Base-by-base conservation (phyloP, 495 filamentous ascomycete genomes). In the Xanthoparmelia taractica region DNA sequence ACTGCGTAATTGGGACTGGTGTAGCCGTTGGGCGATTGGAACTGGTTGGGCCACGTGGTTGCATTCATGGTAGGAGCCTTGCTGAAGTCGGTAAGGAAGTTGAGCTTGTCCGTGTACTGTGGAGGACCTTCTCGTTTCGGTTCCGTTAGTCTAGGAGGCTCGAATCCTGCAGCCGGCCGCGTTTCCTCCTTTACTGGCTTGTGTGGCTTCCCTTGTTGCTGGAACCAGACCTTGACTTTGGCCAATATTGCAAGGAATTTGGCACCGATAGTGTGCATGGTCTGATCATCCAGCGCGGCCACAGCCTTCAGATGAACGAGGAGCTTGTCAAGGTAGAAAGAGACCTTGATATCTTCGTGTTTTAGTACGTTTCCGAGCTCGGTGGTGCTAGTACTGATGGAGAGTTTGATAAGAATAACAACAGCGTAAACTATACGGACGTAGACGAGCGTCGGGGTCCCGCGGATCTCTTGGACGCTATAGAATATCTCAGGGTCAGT, bases 231-330 rank as follows among this genome's bases (percentile, higher is more conserved):
- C 36, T 83, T 82, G 8, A 97, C 73, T 81, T 92, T 86, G 37
- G 78, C 74, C 29, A 96, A 73, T 41, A 96, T 86, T 48, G 88
- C 79, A 6, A 88, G 75, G 65, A 96, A 94, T 69, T 92, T 96
- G 45, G 80, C 77, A 4, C 89, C 83, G 27, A 64, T 27, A n/a
- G 58, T 43, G 33, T 64, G 47, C 29, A 43, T 58, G 18, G 48
- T 43, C 34, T 58, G 55, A 41, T 57, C 48, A 6, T 55, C 62
- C 13, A 56, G n/a, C 12, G 54, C 37, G 36, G 61, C 45, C 36
- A 68, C 70, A 17, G 61, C 56, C 11, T 58, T 60, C 10, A 71
- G 59, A 38, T 61, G 67, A 2, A 61, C 55, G 38, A 74, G 64
- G 6, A 75, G 29, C 17, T 58, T 56, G 52, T 71, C 58, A 0